Base-by-base conservation (phyloP, 108 stramenopile species). In the Seminavis robusta region DNA sequence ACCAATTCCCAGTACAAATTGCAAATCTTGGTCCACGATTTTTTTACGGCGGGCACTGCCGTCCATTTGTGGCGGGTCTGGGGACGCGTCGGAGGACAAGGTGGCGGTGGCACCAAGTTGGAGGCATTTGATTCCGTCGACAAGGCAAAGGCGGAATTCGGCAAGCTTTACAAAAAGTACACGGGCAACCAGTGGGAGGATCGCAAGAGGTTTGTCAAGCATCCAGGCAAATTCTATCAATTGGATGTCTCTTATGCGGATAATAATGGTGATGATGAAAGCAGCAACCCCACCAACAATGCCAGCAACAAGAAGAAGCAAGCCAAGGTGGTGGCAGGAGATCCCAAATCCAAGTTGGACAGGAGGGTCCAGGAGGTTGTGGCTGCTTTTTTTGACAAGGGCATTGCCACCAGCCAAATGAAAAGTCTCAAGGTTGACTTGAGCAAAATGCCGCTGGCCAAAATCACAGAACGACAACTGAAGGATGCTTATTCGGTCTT, bases 1-100 rank as follows among this genome's bases (percentile, higher is more conserved):
- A 47, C 46, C 46, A 47, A 47, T n/a, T 47, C 46, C 11, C 46
- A 47, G 46, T 47, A 47, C 46, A 20, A n/a, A n/a, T n/a, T 47
- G 10, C 46, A 47, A n/a, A 20, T 47, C 46, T n/a, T 47, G 11
- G n/a, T 47, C 23, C 46, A 9, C 11, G 46, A 47, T n/a, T n/a
- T n/a, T n/a, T n/a, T n/a, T n/a, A n/a, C n/a, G n/a, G n/a, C n/a
- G n/a, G 11, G 11, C 10, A 47, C 46, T n/a, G 11, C 10, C 25
- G 10, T 9, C 23, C 15, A 47, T n/a, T 47, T 47, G n/a, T 47
- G 46, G 46, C 46, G 46, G 13, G 25, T 25, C 19, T 47, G 46
- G 46, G 46, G 46, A 13, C 46, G 46, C n/a, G 46, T 47, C n/a
- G 46, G 11, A 11, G 46, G 46, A 11, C 9, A 10, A 9, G 46